phyloP scores from a whole-genome alignment of 805 yeast genomes.

The Schwanniomyces polymorphus region DNA sequence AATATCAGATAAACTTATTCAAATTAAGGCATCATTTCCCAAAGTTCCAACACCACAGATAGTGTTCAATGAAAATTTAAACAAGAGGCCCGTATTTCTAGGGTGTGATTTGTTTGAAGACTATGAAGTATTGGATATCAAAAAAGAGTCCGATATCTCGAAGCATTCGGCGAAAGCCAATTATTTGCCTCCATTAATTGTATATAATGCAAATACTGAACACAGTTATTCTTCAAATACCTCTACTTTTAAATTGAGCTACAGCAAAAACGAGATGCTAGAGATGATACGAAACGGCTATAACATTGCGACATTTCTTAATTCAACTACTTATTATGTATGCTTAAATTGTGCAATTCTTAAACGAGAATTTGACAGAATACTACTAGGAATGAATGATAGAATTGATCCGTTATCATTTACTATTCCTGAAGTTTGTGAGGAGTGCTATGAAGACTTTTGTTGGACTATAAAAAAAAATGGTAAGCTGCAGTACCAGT shows the following conservation, averaged over 20 bases:
- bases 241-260: conserved; percentile 59
- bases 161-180: not conserved
- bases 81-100: conserved; percentile 33
- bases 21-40: conserved; percentile 29
- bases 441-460: conserved; percentile 14
- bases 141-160: not conserved
- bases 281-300: conserved; percentile 54
- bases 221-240: conserved; percentile 48
- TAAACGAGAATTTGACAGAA: conserved; percentile 50
- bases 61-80: conserved; percentile 16
- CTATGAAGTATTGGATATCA: conserved; percentile 16
- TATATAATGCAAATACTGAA: conserved; percentile 49
- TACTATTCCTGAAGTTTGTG: conserved; percentile 14
- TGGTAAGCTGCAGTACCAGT: not conserved
- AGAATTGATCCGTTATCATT: conserved; percentile 1
- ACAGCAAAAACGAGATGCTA: conserved; percentile 41
- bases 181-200: conserved; percentile 52
- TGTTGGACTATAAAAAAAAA: conserved; percentile 14
- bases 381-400: conserved; percentile 3
- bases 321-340: conserved; percentile 41
- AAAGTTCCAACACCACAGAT: conserved; percentile 29
- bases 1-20: not conserved
- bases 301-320: conserved; percentile 46
- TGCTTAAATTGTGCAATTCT: conserved; percentile 61
- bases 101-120: conserved; percentile 42